phyloP scores from a whole-genome alignment of 768 basidiomycete species.

The Mycena kentingensis region DNA sequence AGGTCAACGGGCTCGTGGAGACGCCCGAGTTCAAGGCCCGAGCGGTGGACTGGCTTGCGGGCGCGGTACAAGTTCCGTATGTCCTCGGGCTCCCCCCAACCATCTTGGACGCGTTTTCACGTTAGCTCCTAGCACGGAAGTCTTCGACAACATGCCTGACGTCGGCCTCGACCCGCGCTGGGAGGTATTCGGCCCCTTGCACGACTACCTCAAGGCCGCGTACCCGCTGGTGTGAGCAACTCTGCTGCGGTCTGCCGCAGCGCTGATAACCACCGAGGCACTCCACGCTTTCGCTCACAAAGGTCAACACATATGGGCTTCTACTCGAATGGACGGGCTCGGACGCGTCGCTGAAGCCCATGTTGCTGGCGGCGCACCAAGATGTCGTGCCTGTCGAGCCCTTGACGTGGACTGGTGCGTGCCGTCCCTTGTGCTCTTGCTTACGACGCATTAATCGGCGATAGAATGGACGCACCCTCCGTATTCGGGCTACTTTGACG shows the following conservation, averaged over 20 bases:
- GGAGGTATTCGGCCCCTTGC: slow-evolving; percentile 42
- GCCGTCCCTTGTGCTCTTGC: too few species aligned
- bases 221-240: slow-evolving; percentile 64
- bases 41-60: slow-evolving; percentile 31
- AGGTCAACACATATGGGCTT: slow-evolving; percentile 75
- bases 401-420: too few species aligned
- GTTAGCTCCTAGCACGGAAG: slow-evolving; percentile 44
- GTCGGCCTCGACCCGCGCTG: slow-evolving; percentile 51
- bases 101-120: neutral
- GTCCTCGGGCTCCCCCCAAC: neutral
- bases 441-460: too few species aligned
- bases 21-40: slow-evolving; percentile 26
- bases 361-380: slow-evolving; percentile 69
- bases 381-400: slow-evolving; percentile 66
- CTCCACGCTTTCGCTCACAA: slow-evolving; percentile 53
- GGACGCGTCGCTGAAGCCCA: slow-evolving; percentile 59
- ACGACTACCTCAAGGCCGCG: slow-evolving; percentile 38
- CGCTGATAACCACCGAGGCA: too few species aligned
- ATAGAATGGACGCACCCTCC: slow-evolving; percentile 57
- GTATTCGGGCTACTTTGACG: slow-evolving; percentile 58
- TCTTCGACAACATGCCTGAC: slow-evolving; percentile 49
- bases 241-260: neutral
- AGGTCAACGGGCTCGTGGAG: slow-evolving; percentile 15
- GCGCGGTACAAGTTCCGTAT: slow-evolving; percentile 32
- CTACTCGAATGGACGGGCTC: slow-evolving; percentile 71